Conservation (phyloP, 768 basidiomycete species). For the Agrocybe praecox region DNA sequence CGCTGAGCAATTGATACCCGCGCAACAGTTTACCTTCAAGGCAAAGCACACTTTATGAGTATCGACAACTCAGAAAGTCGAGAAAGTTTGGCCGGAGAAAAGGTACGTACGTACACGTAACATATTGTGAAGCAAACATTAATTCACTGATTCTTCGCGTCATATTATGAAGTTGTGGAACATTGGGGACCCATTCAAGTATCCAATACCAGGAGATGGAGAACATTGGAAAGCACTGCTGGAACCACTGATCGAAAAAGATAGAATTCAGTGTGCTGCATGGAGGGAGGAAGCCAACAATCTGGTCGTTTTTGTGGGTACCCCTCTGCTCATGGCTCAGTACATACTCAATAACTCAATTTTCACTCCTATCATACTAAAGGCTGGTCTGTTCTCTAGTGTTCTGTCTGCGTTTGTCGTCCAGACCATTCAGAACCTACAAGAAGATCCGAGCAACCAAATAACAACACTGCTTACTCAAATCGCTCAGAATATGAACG, state of each 20-base stretch:
- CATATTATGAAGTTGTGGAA: neutral
- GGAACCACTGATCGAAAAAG: neutral
- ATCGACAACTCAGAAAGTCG: too few relatives aligned
- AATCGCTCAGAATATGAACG: neutral
- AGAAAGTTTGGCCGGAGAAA: too few relatives aligned
- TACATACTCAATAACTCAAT: neutral
- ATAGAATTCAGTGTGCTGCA: neutral
- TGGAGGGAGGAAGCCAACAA: constrained; percentile 2
- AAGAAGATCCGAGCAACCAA: constrained; percentile 1
- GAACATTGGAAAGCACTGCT: neutral
- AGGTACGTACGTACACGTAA: too few relatives aligned
- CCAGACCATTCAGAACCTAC: neutral
- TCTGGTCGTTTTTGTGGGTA: constrained; percentile 3
- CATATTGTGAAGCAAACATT: too few relatives aligned
- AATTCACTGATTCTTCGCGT: too few relatives aligned
- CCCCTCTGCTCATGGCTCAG: neutral
- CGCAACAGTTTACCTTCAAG: too few relatives aligned
- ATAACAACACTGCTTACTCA: neutral
- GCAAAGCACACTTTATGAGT: too few relatives aligned
- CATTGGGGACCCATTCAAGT: neutral
- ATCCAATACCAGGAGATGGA: neutral
- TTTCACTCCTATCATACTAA: neutral
- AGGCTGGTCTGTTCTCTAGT: constrained; percentile 6
- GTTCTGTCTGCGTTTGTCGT: neutral
- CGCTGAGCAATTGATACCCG: too few relatives aligned